Base-by-base conservation (phyloP, 225 moss, liverwort and hornwort genomes). In the Rhytidiadelphus loreus region DNA sequence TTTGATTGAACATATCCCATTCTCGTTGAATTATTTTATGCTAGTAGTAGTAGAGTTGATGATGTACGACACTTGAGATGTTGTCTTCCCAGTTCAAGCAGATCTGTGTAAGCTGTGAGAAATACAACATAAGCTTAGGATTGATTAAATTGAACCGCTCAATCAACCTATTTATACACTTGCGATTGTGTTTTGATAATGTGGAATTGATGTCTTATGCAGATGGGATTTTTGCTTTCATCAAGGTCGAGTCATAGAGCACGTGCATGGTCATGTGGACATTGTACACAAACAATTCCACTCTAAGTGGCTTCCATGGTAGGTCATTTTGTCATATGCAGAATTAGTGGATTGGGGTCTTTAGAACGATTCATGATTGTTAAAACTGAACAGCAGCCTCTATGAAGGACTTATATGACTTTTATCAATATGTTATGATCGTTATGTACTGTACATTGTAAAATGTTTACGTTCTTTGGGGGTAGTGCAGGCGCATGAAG, bases 201-300 rank as follows among this genome's bases (percentile, higher is more conserved):
- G 13, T 72, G n/a, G 28, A 37, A 64, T n/a, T 68, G 39, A 80
- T 88, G 59, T 44, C 60, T 79, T 85, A 6, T 88, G 88, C 95
- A 97, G 97, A 90, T 98, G 98, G 98, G 98, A 98, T 88, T 98
- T 98, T 52, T 98, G 98, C 91, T 98, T 95, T 90, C 88, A 92
- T 77, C 91, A 91, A 88, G 98, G 98, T 79, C 95, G 92, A 92
- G 95, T 98, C 39, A 57, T 98, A 70, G 97, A 98, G 93, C 94
- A 94, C 50, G 90, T 97, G 69, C 95, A 96, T 88, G 98, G 98
- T 73, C 98, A 98, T 84, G 92, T 96, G 77, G 98, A 98, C 85
- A 88, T 98, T 64, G 86, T 98, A 77, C 96, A 98, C 92, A 95
- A 97, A 85, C 96, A 97, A 81, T 95, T 94, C 65, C 95, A 98